Conservation (phyloP, 768 basidiomycete genomes). For the Lepiota brunneoincarnata region DNA sequence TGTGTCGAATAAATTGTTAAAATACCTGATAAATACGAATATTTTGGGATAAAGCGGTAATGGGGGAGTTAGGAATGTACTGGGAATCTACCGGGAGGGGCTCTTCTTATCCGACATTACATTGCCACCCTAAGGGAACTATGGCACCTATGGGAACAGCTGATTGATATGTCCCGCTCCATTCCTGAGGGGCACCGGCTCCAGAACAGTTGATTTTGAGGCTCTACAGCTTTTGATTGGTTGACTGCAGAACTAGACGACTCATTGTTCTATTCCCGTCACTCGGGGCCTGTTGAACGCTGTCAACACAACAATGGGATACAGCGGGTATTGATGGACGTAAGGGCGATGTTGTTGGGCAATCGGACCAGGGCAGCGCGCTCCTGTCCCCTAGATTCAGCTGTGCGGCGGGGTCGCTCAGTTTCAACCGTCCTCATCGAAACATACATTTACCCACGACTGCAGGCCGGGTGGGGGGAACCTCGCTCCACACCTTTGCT, state of each 20-base stretch:
- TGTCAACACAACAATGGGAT: neutral
- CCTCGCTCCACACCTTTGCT: too few relatives aligned
- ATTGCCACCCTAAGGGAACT: neutral
- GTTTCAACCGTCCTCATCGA: too few relatives aligned
- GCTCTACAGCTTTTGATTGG: neutral
- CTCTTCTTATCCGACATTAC: neutral
- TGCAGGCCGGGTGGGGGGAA: too few relatives aligned
- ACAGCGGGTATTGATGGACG: neutral
- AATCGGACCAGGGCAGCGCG: neutral
- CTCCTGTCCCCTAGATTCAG: neutral
- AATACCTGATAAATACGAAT: neutral
- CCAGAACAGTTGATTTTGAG: neutral
- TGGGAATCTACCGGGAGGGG: neutral
- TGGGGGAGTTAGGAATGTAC: neutral
- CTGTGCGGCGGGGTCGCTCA: too few relatives aligned
- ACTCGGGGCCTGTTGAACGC: neutral
- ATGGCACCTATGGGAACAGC: constrained; percentile 1
- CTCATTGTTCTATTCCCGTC: neutral
- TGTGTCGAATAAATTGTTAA: neutral
- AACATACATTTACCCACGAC: too few relatives aligned
- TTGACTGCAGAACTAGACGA: neutral
- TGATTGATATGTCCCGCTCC: neutral
- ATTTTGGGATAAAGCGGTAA: neutral
- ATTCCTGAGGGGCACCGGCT: neutral
- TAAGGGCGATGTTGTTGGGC: neutral